Evolutionary conservation across 2,329 filamentous ascomycete species (phyloP).

Genomic region (Coniochaeta ligniaria): DNA sequence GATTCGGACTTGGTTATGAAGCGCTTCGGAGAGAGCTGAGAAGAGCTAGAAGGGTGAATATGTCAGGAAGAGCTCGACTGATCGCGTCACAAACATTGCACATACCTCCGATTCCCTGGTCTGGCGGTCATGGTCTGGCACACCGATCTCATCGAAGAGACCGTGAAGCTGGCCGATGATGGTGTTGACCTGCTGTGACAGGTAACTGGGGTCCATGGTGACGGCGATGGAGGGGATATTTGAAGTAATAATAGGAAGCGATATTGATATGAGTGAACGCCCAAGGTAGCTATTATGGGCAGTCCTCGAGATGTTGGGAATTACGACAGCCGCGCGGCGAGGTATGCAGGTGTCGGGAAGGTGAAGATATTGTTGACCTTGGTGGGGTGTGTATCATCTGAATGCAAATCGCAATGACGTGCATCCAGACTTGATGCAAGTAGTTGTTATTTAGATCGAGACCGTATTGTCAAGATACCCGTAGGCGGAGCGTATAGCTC

Average conservation of each 20-base stretch:
- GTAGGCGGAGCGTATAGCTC: constrained; percentile 2
- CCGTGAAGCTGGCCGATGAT: constrained; percentile 91
- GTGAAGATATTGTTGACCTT: constrained; percentile 7
- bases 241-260: not conserved
- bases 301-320: not conserved
- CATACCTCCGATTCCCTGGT: constrained; percentile 80
- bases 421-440: constrained; percentile 1
- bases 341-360: constrained; percentile 4
- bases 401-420: constrained; percentile 6
- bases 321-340: not conserved
- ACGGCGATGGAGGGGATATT: not conserved
- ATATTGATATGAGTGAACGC: not conserved
- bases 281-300: not conserved
- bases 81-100: constrained; percentile 5
- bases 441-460: constrained; percentile 10
- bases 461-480: constrained; percentile 3
- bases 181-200: constrained; percentile 90
- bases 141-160: constrained; percentile 94
- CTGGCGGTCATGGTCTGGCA: constrained; percentile 89
- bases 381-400: constrained; percentile 14
- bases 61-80: constrained; percentile 8
- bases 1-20: constrained; percentile 80
- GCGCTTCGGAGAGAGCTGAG: constrained; percentile 79
- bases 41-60: constrained; percentile 59
- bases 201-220: constrained; percentile 80